A percentile compares a stretch with the other conserved stretches of the same genome.
These are phyloP conservation scores for Penicillium macrosclerotiorum DNA, from an alignment of 495 filamentous ascomycete species.

Conservation along the genomic window DNA sequence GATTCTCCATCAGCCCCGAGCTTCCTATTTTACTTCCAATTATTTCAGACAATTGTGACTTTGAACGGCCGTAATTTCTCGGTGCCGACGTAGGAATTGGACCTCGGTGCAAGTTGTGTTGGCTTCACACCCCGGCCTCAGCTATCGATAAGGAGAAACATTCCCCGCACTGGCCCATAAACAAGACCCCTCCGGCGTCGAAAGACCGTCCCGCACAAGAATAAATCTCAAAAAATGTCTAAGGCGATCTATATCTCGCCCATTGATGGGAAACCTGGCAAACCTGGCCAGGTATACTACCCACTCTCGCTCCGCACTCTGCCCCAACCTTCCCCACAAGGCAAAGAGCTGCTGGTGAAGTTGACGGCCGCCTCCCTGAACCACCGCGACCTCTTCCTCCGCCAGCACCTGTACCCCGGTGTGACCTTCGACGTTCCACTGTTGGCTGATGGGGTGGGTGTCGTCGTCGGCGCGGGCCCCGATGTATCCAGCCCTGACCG, in stretches of 20 bases:
- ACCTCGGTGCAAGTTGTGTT: no score
- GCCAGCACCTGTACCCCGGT: slow-evolving; percentile 84
- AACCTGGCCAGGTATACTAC: slow-evolving; percentile 80
- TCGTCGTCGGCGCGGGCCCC: slow-evolving; percentile 62
- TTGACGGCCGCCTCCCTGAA: slow-evolving; percentile 79
- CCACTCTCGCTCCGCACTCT: slow-evolving; percentile 61
- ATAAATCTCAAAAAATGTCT: slow-evolving; percentile 49
- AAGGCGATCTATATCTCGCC: slow-evolving; percentile 49
- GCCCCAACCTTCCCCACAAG: slow-evolving; percentile 59
- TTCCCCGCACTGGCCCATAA: slow-evolving; percentile 13
- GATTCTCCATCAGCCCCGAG: no score
- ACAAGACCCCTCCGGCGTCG: background rate
- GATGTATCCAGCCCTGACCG: slow-evolving; percentile 38
- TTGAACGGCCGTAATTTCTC: background rate
- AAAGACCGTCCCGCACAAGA: background rate
- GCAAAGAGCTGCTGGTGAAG: slow-evolving; percentile 64
- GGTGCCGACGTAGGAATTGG: no score
- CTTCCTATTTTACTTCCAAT: no score
- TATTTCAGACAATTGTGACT: no score
- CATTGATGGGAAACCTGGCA: slow-evolving; percentile 62
- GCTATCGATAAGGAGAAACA: slow-evolving; percentile 18
- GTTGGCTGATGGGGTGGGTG: slow-evolving; percentile 74
- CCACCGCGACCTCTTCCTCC: slow-evolving; percentile 89
- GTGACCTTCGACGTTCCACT: slow-evolving; percentile 73
- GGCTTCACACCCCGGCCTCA: slow-evolving; percentile 5